Evolutionary conservation across 2,329 filamentous ascomycete genomes (phyloP).

Genomic region (Colletotrichum coccodes): DNA sequence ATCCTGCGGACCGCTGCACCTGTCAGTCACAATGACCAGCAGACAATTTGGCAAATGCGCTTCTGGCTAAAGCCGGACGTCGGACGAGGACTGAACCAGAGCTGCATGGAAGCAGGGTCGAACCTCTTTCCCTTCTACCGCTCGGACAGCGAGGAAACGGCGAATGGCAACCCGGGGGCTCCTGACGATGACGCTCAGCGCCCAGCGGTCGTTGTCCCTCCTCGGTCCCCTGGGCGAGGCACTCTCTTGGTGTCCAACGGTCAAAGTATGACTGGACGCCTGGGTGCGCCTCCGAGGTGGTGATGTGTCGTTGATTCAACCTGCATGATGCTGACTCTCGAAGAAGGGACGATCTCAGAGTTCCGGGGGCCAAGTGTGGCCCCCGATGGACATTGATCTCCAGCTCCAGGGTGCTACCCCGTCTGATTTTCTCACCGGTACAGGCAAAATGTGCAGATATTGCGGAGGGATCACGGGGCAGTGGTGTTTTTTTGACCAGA

Average conservation of each 20-base stretch:
- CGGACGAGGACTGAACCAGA: neutral
- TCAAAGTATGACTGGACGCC: neutral
- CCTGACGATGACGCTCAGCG: neutral
- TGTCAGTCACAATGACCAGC: neutral
- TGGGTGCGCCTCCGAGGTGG: neutral
- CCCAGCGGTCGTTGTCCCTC: neutral
- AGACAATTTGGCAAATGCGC: constrained; percentile 4
- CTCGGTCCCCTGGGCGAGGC: neutral
- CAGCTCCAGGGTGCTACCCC: neutral
- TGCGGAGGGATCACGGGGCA: neutral
- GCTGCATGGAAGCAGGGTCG: neutral
- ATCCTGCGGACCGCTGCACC: constrained; percentile 3
- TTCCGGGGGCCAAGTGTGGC: neutral
- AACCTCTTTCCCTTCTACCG: neutral
- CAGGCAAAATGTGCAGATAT: neutral
- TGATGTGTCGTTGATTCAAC: neutral
- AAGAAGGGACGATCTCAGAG: neutral
- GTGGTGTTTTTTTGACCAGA: neutral
- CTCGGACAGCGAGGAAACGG: neutral
- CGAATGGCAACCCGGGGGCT: constrained; percentile 3
- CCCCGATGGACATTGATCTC: neutral
- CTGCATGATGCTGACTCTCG: constrained; percentile 14
- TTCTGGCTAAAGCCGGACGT: constrained; percentile 6
- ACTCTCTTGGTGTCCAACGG: too few relatives aligned
- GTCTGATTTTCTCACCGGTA: neutral